Conservation (phyloP, 2,329 filamentous ascomycete species). For the Venturia oleaginea region DNA sequence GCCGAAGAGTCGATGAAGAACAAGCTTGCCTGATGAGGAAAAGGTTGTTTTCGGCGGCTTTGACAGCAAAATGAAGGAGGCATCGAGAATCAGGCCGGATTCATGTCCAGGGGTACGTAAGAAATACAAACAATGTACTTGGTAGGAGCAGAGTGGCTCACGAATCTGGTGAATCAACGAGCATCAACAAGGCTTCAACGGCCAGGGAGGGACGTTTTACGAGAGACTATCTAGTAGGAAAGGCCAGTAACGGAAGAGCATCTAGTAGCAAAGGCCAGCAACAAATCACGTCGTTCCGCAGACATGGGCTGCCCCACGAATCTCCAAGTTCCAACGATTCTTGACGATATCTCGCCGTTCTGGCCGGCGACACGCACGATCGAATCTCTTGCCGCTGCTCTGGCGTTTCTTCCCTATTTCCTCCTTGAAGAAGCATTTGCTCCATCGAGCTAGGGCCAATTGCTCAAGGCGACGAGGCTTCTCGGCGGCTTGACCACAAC, state of each 20-base stretch:
- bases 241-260: background rate
- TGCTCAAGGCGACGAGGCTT: background rate
- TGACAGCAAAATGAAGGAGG: background rate
- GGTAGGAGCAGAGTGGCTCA: background rate
- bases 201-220: background rate
- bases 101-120: background rate
- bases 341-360: constrained; percentile 1
- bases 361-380: background rate
- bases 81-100: background rate
- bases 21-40: background rate
- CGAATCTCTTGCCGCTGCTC: background rate
- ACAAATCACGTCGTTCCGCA: background rate
- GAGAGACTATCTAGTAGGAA: background rate
- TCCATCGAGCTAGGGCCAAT: background rate
- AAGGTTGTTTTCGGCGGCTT: background rate
- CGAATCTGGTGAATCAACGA: background rate
- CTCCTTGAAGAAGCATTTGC: background rate
- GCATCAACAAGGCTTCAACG: background rate
- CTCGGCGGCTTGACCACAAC: background rate
- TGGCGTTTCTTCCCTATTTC: background rate
- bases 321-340: background rate
- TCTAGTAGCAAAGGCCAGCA: background rate
- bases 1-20: background rate
- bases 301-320: background rate
- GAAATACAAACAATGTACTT: background rate